Base-by-base conservation (phyloP, 1,139 yeast genomes). In the Saccharomyces hybrid region DNA sequence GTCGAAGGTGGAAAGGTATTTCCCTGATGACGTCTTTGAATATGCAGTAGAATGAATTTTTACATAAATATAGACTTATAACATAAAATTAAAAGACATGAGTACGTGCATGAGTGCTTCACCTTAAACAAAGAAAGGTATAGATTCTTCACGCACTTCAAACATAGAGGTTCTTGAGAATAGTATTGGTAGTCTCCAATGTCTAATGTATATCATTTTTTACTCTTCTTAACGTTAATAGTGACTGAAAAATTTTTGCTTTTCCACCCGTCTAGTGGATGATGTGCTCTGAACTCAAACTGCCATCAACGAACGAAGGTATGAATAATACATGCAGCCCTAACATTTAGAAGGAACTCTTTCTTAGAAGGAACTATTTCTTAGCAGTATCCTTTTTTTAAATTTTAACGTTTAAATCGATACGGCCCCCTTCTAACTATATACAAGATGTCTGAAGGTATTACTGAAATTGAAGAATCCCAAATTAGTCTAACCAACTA, bases 401-500 rank as follows among this genome's bases (percentile, higher is more conserved):
- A 8, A 27, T 31, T 16, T 20, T 42, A 14, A 28, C 32, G 2
- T 20, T 20, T 20, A 38, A 38, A 5, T 38, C 23, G 25, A 38
- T 4, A 38, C 44, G 25, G 25, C 44, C 13, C 13, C 44, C 44
- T 38, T 38, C 44, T 38, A 38, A 20, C 11, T 16, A 38, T 5
- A 38, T 38, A 38, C 44, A 38, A 38, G n/a, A 38, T 38, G 44
- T 38, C 44, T 38, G 77, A 73, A 68, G 89, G 89, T 71, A 85
- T 88, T 72, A 81, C 85, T 67, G 95, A 88, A 76, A 81, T 88
- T 72, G 96, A 87, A 75, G 77, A 89, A 69, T 82, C 82, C 73
- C 82, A 84, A 74, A 90, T 91, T 20, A 20, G 23, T 20, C 95
- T 88, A 80, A 80, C 97, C 79, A 93, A 93, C 87, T 91, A 91